These are phyloP conservation scores for Pyrus hybrid DNA, from an alignment of 331 rosid genomes.

Conservation along the genomic window DNA sequence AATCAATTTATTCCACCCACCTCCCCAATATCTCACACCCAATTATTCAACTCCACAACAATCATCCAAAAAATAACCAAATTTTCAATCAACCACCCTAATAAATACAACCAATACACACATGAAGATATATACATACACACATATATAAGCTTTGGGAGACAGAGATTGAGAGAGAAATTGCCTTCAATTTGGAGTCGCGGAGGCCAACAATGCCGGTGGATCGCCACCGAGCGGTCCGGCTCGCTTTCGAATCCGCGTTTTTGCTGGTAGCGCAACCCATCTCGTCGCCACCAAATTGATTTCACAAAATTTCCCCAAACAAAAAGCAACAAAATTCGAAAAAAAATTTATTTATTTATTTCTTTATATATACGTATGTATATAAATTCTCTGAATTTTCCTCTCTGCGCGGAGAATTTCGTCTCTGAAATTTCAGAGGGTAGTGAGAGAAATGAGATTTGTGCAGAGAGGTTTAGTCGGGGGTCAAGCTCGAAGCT, in stretches of 20 bases:
- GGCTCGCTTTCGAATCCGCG: slow-evolving; percentile 52
- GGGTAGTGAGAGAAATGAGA: not conserved
- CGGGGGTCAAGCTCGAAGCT: not conserved
- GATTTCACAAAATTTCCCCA: not conserved
- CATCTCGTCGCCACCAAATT: slow-evolving; percentile 27
- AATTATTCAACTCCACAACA: not conserved
- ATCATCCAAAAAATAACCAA: not conserved
- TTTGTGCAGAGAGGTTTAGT: slow-evolving; percentile 9
- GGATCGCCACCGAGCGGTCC: slow-evolving; percentile 86
- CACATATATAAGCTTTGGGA: too few relatives aligned
- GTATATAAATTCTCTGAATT: not conserved
- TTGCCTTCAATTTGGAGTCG: slow-evolving; percentile 86
- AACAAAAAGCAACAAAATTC: too few relatives aligned
- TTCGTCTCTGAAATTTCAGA: too few relatives aligned
- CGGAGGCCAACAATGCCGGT: slow-evolving; percentile 95
- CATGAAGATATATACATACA: too few relatives aligned
- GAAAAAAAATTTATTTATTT: too few relatives aligned
- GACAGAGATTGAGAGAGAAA: not conserved
- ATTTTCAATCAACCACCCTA: not conserved
- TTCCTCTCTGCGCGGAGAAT: not conserved
- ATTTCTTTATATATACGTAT: not conserved
- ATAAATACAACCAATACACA: not conserved
- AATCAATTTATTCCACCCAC: not conserved
- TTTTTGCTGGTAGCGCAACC: slow-evolving; percentile 64
- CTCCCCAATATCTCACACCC: not conserved